Evolutionary conservation across 83 land plant genomes (phyloP), one percentile per base, ranked within the genome.

Genomic region (Diphasiastrum complanatum): DNA sequence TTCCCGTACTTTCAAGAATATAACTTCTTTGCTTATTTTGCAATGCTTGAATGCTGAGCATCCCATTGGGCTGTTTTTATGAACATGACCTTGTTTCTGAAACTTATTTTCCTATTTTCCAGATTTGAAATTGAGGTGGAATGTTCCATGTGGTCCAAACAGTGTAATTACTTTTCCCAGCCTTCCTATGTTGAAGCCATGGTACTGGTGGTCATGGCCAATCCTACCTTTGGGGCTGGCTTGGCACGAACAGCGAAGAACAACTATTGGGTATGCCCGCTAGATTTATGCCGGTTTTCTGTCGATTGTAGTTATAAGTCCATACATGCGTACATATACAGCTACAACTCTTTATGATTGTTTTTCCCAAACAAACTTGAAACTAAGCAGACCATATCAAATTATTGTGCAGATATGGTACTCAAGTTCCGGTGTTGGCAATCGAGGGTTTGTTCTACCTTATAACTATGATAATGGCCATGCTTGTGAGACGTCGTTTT

Each of bases 191-290:
- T 63, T 91, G 47, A 91, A 91, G 69, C 97, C 97, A 41, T 91
- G 97, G 97, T 91, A 91, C 40, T 91, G 97, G 97, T 91, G 97
- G 97, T 79, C 97, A 40, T 91, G 86, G 86, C 97, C 97, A 14
- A 85, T 85, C 16, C 70, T 91, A 0, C 97, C 97, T 5, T 46
- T 91, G 47, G 93, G 97, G 45, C 53, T 91, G 27, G 61, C 70
- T 4, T 91, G 97, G 97, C 97, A 91, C 52, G 75, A 78, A 47
- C 78, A 74, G 40, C 86, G 97, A 2, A 73, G 59, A 11, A 61
- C 79, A 3, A 84, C 83, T 26, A 65, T 91, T 5, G 97, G 97
- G 97, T 91, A 73, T 8, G 11, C 20, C 19, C 5, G 30, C 16
- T 18, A 31, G 25, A 16, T 22, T 33, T 33, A 59, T 0, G 35